Evolutionary conservation across 768 basidiomycete species (phyloP), one percentile per base, ranked within the genome.

Genomic region (Antrodiella citrinella): DNA sequence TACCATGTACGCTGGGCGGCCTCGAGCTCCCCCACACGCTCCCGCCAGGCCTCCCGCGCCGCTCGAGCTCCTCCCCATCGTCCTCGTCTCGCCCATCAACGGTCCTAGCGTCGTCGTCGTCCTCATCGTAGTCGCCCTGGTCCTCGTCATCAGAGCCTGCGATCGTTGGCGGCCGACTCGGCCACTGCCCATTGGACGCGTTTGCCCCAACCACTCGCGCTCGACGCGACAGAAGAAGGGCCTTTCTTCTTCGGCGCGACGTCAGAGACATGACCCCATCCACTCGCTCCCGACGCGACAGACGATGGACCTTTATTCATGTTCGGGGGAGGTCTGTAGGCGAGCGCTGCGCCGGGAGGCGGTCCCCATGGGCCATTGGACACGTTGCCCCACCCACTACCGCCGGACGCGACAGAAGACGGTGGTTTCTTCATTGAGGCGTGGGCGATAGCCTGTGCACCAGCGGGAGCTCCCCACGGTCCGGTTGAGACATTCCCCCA

Each of bases 401-500:
- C 23, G 7, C 41, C 41, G 19, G 41, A 43, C 15, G 30, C 7
- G 30, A 35, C 30, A 15, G 30, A 35, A 7, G 30, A 35, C 7
- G 30, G 30, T 15, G 30, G 7, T 15, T 35, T 35, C 30, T 35
- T 35, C 7, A 7, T 7, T 7, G 15, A 7, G 30, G 30, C 30
- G 15, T 35, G 7, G 7, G 30, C 15, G n/a, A n/a, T n/a, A 15
- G 7, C 15, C 15, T 7, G 30, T 35, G 7, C 30, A 35, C 30
- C 30, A 7, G 30, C 30, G 15, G 30, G 15, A 7, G 30, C 7
- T 7, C 30, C 21, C 49, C 30, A 51, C 4, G 50, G 50, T 2
- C 50, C 50, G 45, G 45, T 51, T 2, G 50, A 51, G 11, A 39
- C n/a, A 11, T 11, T 35, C 9, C 47, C 51, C 51, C 41, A 49